Percentiles rank a stretch among this genome's conserved stretches.
phyloP scores from a whole-genome alignment of 495 filamentous ascomycete genomes.

The Haplographium delicatum region DNA sequence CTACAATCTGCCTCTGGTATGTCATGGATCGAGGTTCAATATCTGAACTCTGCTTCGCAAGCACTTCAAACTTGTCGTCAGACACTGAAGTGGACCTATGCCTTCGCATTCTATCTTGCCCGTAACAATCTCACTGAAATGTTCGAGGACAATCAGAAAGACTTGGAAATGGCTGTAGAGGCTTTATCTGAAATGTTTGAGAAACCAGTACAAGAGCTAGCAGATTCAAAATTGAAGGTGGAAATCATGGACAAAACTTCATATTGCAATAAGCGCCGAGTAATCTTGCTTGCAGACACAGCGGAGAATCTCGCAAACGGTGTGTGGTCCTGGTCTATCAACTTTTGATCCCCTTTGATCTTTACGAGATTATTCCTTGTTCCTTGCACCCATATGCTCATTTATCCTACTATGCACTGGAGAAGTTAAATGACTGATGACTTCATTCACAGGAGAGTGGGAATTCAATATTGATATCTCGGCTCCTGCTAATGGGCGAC shows the following conservation, averaged over 20 bases:
- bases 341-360: constrained; percentile 24
- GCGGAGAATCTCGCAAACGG: constrained; percentile 85
- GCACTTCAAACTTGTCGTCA: constrained; percentile 93
- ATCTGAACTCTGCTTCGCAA: constrained; percentile 86
- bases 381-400: constrained; percentile 1
- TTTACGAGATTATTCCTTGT: constrained; percentile 20
- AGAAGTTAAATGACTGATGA: constrained; percentile 16
- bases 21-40: constrained; percentile 99
- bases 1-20: constrained; percentile 88
- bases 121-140: constrained; percentile 95
- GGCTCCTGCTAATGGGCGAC: constrained; percentile 1
- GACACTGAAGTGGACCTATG: constrained; percentile 98
- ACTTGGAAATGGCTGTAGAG: constrained; percentile 94
- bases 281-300: constrained; percentile 86
- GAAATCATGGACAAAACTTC: constrained; percentile 98
- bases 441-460: constrained; percentile 29
- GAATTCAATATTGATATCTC: constrained; percentile 30
- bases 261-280: constrained; percentile 87
- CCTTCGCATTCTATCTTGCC: constrained; percentile 93
- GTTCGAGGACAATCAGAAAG: constrained; percentile 98
- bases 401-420: background rate
- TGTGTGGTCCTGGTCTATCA: constrained; percentile 43
- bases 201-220: constrained; percentile 80
- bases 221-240: constrained; percentile 69
- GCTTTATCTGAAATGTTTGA: constrained; percentile 96